Evolutionary conservation across 2,329 filamentous ascomycete genomes (phyloP).

Genomic region (Paecilomyces fulvus): DNA sequence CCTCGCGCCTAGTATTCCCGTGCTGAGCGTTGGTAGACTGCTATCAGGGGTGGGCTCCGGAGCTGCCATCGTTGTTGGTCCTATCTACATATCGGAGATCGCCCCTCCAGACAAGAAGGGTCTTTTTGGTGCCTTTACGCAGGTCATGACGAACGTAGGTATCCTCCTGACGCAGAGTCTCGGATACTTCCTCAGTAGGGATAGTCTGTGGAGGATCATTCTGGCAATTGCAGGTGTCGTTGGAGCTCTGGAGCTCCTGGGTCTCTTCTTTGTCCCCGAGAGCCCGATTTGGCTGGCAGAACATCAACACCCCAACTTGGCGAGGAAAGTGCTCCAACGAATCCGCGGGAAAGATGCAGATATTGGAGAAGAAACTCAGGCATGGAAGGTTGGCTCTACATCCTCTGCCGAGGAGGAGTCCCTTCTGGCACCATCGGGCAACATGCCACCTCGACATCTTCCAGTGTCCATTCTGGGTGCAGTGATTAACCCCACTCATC

Average conservation of each 20-base stretch:
- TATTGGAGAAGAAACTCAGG: slow-evolving; percentile 63
- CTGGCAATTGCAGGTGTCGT: slow-evolving; percentile 64
- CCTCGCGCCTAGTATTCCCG: slow-evolving; percentile 55
- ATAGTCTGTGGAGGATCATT: slow-evolving; percentile 73
- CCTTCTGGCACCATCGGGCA: slow-evolving; percentile 54
- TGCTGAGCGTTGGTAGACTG: slow-evolving; percentile 66
- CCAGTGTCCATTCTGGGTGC: slow-evolving; percentile 60
- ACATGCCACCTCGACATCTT: slow-evolving; percentile 57
- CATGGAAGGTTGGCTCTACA: slow-evolving; percentile 42
- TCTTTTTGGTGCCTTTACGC: slow-evolving; percentile 73
- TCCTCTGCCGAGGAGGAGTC: slow-evolving; percentile 58
- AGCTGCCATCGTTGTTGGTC: slow-evolving; percentile 83
- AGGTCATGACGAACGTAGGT: slow-evolving; percentile 87
- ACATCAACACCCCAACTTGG: slow-evolving; percentile 51
- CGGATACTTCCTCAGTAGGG: slow-evolving; percentile 79
- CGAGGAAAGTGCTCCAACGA: slow-evolving; percentile 60
- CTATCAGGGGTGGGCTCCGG: slow-evolving; percentile 78
- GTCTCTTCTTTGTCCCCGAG: slow-evolving; percentile 71
- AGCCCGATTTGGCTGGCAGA: slow-evolving; percentile 80
- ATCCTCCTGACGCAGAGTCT: slow-evolving; percentile 76
- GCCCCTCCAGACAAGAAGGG: slow-evolving; percentile 66
- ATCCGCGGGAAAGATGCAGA: slow-evolving; percentile 64
- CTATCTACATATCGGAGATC: slow-evolving; percentile 89
- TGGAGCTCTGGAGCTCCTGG: slow-evolving; percentile 57
- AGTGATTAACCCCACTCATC: slow-evolving; percentile 57